Evolutionary conservation across 169 alveolate species (phyloP).

Genomic region (Toxoplasma gondii): DNA sequence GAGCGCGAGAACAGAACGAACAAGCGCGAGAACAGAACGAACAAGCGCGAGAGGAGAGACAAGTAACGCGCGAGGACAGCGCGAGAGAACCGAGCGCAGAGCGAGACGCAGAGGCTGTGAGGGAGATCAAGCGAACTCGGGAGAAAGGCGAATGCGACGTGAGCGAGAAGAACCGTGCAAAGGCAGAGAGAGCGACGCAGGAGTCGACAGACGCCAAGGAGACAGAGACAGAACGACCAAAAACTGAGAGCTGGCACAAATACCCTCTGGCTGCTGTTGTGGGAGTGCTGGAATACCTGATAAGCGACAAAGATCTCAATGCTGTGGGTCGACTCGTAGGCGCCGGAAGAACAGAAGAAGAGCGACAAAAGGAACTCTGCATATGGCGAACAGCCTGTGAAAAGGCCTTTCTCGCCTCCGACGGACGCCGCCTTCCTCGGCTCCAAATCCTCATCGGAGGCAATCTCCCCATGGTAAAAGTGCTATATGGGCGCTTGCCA

Average conservation of each 20-base stretch:
- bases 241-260: background rate
- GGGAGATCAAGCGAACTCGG: too few relatives aligned
- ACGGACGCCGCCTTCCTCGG: background rate
- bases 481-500: background rate
- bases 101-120: too few relatives aligned
- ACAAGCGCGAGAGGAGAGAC: background rate
- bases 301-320: background rate
- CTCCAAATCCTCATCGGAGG: slow-evolving; percentile 15
- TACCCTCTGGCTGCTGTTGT: background rate
- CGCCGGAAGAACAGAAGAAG: background rate
- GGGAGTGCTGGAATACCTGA: background rate
- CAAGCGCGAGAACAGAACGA: too few relatives aligned
- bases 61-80: background rate
- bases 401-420: background rate
- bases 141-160: too few relatives aligned
- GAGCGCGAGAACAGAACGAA: too few relatives aligned
- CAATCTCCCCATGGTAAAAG: background rate
- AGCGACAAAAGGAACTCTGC: background rate
- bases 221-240: background rate
- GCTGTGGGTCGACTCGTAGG: background rate
- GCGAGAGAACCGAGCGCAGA: background rate
- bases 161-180: background rate
- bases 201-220: background rate
- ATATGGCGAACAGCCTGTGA: background rate
- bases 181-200: background rate